phyloP scores from a whole-genome alignment of 805 yeast genomes.

The Yarrowia phangngaensis region DNA sequence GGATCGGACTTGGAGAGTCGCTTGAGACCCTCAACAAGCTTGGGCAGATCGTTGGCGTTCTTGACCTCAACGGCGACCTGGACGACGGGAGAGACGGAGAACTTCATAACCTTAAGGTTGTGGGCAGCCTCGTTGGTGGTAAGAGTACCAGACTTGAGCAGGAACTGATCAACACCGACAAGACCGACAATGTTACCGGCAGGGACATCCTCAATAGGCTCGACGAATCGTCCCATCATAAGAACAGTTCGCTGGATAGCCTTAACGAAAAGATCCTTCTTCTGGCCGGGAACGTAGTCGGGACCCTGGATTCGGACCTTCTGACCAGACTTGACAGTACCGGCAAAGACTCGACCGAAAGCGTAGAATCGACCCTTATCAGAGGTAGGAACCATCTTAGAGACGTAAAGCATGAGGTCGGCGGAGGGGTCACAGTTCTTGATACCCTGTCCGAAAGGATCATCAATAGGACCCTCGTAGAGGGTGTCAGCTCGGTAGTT shows the following conservation, averaged over 20 bases:
- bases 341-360: slow-evolving; percentile 99
- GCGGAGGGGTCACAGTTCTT: slow-evolving; percentile 98
- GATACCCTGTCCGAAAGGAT: slow-evolving; percentile 84
- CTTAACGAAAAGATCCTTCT: slow-evolving; percentile 95
- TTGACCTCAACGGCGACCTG: slow-evolving; percentile 99
- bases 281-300: slow-evolving; percentile 97
- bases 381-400: slow-evolving; percentile 99
- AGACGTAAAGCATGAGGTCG: slow-evolving; percentile 97
- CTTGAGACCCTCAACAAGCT: slow-evolving; percentile 99
- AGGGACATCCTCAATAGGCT: slow-evolving; percentile 98
- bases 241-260: slow-evolving; percentile 98
- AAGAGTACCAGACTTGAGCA: slow-evolving; percentile 98
- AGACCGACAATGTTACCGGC: slow-evolving; percentile 99
- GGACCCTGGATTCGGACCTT: slow-evolving; percentile 99
- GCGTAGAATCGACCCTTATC: slow-evolving; percentile 99
- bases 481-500: slow-evolving; percentile 97
- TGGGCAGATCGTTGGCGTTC: slow-evolving; percentile 99
- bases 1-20: slow-evolving; percentile 99
- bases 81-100: slow-evolving; percentile 99
- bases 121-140: slow-evolving; percentile 95
- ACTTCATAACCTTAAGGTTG: slow-evolving; percentile 99
- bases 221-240: slow-evolving; percentile 99
- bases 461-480: slow-evolving; percentile 91
- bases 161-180: slow-evolving; percentile 99
- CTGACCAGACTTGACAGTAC: slow-evolving; percentile 98